These are phyloP conservation scores for Dothideomycetes sp. DNA, from an alignment of 2,329 filamentous ascomycete species.

Conservation along the genomic window DNA sequence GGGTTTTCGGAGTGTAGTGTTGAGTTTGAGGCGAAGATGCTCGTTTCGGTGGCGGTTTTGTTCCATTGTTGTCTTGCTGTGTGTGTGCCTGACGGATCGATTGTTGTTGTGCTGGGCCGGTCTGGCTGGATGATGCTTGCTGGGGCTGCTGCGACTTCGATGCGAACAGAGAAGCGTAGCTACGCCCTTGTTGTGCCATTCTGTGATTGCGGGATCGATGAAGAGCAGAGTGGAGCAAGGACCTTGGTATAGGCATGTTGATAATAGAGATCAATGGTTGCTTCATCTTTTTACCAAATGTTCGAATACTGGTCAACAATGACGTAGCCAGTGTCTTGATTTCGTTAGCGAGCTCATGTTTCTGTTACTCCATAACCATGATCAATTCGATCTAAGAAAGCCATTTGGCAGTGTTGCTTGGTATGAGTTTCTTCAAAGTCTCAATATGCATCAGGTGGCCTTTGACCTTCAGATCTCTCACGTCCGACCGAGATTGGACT, in stretches of 20 bases:
- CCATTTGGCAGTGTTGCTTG: conserved; percentile 25
- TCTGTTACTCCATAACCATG: not conserved
- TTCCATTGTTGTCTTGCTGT: not conserved
- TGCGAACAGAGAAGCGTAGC: no score
- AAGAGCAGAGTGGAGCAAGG: no score
- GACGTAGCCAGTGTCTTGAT: not conserved
- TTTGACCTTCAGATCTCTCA: conserved; percentile 19
- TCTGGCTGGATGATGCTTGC: not conserved
- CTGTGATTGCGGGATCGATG: no score
- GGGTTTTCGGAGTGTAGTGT: conserved; percentile 21
- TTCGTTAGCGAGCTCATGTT: not conserved
- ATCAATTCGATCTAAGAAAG: conserved; percentile 6
- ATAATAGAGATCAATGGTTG: no score
- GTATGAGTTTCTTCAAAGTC: conserved; percentile 20
- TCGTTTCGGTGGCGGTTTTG: conserved; percentile 4
- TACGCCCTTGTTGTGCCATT: no score
- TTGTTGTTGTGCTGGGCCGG: conserved; percentile 1
- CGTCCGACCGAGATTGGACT: conserved; percentile 16
- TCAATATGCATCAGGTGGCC: conserved; percentile 23
- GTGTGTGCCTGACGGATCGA: not conserved
- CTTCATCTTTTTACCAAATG: not conserved
- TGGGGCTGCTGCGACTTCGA: conserved; percentile 1
- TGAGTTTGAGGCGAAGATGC: conserved; percentile 13
- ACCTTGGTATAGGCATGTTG: no score
- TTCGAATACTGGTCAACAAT: not conserved